Percentiles rank a stretch among this genome's conserved stretches.
phyloP scores from a whole-genome alignment of 306 rosid species.

The Aeschynomene evenia region DNA sequence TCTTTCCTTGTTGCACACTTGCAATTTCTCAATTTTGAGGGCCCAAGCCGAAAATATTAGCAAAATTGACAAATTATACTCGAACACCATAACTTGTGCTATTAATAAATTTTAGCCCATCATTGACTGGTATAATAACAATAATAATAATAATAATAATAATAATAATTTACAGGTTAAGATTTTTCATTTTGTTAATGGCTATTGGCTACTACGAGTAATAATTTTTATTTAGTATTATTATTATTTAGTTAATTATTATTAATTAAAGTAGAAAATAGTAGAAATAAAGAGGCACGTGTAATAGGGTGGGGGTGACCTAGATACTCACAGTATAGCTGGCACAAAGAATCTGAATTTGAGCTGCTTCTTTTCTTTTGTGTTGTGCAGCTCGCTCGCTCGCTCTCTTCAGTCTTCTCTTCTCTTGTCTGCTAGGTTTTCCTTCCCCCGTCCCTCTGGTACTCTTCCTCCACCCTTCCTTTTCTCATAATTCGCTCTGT shows the following conservation, averaged over 20 bases:
- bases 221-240: too few relatives aligned
- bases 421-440: slow-evolving; percentile 6
- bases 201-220: too few relatives aligned
- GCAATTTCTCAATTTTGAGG: neutral
- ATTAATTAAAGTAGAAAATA: too few relatives aligned
- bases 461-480: neutral
- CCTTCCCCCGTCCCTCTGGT: slow-evolving; percentile 31
- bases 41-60: neutral
- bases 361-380: neutral
- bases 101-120: too few relatives aligned
- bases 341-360: neutral
- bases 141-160: too few relatives aligned
- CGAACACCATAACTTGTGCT: neutral
- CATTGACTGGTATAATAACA: too few relatives aligned
- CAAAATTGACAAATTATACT: neutral
- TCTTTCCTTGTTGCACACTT: neutral
- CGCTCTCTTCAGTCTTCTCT: too few relatives aligned
- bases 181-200: too few relatives aligned
- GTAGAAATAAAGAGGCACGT: too few relatives aligned
- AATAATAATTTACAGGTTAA: too few relatives aligned
- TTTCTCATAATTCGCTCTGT: neutral
- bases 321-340: neutral
- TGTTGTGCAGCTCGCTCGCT: too few relatives aligned
- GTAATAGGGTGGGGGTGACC: neutral
- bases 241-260: too few relatives aligned